Percentiles rank a stretch among this genome's conserved stretches.
These are phyloP conservation scores for Fusarium sarcochroum DNA, from an alignment of 2,329 filamentous ascomycete species.

Conservation along the genomic window DNA sequence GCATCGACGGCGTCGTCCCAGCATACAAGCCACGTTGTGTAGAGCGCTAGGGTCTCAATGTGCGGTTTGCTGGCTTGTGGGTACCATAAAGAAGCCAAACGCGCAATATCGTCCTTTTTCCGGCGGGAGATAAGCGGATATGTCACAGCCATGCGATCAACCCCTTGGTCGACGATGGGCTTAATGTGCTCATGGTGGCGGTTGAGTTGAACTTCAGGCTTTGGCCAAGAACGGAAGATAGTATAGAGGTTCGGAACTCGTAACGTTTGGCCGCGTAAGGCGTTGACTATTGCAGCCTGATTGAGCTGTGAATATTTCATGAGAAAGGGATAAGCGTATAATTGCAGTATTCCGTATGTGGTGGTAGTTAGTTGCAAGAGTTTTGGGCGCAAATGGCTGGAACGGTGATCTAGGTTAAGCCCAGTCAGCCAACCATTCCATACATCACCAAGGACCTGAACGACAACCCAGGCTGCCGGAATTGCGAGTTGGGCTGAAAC, in stretches of 20 bases:
- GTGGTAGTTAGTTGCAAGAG: not conserved
- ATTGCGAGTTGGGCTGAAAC: slow-evolving; percentile 4
- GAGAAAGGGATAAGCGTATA: not conserved
- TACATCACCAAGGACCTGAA: not conserved
- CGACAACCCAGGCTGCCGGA: not conserved
- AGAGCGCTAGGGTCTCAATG: slow-evolving; percentile 46
- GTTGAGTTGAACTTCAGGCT: slow-evolving; percentile 35
- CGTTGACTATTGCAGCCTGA: slow-evolving; percentile 39
- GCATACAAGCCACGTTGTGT: slow-evolving; percentile 51
- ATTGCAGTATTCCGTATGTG: not conserved
- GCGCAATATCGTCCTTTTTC: slow-evolving; percentile 54
- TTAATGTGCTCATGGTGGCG: slow-evolving; percentile 38
- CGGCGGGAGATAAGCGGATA: slow-evolving; percentile 45
- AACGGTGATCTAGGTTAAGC: slow-evolving; percentile 24
- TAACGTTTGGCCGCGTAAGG: slow-evolving; percentile 49
- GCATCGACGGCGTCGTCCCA: slow-evolving; percentile 54
- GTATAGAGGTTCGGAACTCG: slow-evolving; percentile 46
- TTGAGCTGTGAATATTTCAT: slow-evolving; percentile 40
- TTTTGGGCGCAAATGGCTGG: not conserved
- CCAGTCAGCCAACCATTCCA: not conserved
- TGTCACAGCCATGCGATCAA: slow-evolving; percentile 54
- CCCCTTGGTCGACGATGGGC: slow-evolving; percentile 37
- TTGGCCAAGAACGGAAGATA: slow-evolving; percentile 48
- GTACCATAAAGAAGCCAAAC: slow-evolving; percentile 41
- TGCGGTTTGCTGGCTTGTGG: slow-evolving; percentile 36